phyloP scores from a whole-genome alignment of 495 filamentous ascomycete genomes.

The Haplographium delicatum region DNA sequence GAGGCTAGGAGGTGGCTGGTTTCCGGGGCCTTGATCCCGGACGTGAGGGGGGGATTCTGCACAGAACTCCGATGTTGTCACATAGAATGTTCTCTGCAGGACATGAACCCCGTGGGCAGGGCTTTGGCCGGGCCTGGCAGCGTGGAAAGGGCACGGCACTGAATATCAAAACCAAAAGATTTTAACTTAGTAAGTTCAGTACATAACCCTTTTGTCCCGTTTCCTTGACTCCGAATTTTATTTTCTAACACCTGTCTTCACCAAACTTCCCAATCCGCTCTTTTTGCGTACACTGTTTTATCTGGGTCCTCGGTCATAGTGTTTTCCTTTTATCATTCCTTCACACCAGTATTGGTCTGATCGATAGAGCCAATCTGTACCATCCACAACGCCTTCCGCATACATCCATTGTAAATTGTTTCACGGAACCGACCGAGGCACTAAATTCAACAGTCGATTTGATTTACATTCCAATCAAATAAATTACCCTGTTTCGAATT shows the following conservation, averaged over 20 bases:
- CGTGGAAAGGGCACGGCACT: too few species aligned
- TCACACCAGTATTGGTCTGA: not conserved
- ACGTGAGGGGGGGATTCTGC: too few species aligned
- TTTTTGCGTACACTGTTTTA: not conserved
- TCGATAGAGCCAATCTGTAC: not conserved
- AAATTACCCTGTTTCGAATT: not conserved
- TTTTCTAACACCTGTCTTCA: not conserved
- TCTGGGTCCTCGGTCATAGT: not conserved
- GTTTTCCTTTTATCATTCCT: not conserved
- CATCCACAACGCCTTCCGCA: not conserved
- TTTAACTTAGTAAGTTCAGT: too few species aligned
- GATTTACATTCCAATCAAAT: not conserved
- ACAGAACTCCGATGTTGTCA: too few species aligned
- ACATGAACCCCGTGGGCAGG: too few species aligned
- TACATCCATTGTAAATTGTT: not conserved
- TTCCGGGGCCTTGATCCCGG: too few species aligned
- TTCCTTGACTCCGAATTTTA: not conserved
- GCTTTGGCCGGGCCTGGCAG: too few species aligned
- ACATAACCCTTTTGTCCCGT: not conserved
- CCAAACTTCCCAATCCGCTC: not conserved
- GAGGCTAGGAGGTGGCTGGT: too few species aligned
- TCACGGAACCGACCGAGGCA: not conserved
- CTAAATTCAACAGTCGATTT: not conserved
- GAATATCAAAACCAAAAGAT: too few species aligned
- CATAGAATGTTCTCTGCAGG: too few species aligned